These are phyloP conservation scores for Dipodascopsis uninucleata DNA, from an alignment of 805 yeast genomes.

Conservation along the genomic window DNA sequence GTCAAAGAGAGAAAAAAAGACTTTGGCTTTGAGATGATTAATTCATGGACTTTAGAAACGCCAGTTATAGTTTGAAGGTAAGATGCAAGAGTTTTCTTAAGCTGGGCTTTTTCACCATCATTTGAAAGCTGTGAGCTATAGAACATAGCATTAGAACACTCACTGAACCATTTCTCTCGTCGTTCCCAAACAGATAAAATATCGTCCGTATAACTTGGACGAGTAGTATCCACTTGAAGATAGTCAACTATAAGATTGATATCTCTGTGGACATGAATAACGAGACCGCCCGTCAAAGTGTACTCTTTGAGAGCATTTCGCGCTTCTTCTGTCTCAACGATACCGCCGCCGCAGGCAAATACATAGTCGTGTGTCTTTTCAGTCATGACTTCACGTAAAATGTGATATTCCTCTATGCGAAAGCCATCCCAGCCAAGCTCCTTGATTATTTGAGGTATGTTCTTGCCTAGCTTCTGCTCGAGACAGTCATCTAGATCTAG, in stretches of 20 bases:
- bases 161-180: conserved; percentile 74
- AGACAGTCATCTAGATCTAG: conserved; percentile 75
- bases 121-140: conserved; percentile 67
- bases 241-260: conserved; percentile 73
- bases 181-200: conserved; percentile 78
- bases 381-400: conserved; percentile 50
- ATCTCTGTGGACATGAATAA: conserved; percentile 85
- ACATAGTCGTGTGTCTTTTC: conserved; percentile 53
- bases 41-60: conserved; percentile 31
- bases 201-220: conserved; percentile 86
- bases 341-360: conserved; percentile 94
- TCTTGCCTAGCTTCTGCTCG: conserved; percentile 48
- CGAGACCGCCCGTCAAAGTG: conserved; percentile 62
- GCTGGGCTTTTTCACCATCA: conserved; percentile 10
- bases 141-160: conserved; percentile 73
- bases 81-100: conserved; percentile 41
- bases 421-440: conserved; percentile 85
- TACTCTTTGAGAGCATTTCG: conserved; percentile 60
- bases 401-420: conserved; percentile 59
- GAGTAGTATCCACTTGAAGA: conserved; percentile 68
- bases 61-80: conserved; percentile 67
- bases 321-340: conserved; percentile 73
- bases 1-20: conserved; percentile 74
- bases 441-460: conserved; percentile 47
- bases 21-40: conserved; percentile 40